Percentiles rank a stretch among this genome's conserved stretches.
Conservation (phyloP, 192 early-diverging fungal genomes). For the Backusella liffmaniae region DNA sequence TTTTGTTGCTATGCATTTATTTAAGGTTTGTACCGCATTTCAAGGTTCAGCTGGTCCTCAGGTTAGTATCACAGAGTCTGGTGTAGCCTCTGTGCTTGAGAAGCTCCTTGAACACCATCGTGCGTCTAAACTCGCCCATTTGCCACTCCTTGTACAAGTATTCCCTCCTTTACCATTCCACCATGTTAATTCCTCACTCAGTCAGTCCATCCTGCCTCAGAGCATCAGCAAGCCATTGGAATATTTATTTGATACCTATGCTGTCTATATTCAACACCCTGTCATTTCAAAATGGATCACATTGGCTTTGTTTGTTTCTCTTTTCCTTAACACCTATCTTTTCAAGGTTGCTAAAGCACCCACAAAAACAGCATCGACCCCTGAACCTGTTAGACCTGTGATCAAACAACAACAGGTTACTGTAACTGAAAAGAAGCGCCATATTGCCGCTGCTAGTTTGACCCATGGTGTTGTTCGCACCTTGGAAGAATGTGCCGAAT, state of each 20-base stretch:
- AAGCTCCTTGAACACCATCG: constrained; percentile 44
- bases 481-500: constrained; percentile 40
- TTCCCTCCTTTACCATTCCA: constrained; percentile 52
- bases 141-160: constrained; percentile 53
- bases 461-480: constrained; percentile 28
- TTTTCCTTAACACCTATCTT: constrained; percentile 58
- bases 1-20: constrained; percentile 62
- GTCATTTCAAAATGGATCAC: constrained; percentile 58
- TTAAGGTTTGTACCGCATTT: constrained; percentile 59
- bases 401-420: neutral
- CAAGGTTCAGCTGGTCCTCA: constrained; percentile 28
- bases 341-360: constrained; percentile 60
- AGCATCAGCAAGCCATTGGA: constrained; percentile 31
- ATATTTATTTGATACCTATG: constrained; percentile 44
- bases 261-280: constrained; percentile 58
- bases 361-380: constrained; percentile 20
- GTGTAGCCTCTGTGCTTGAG: constrained; percentile 43
- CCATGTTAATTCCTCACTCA: constrained; percentile 7
- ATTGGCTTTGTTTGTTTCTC: constrained; percentile 45
- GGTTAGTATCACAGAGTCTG: constrained; percentile 43
- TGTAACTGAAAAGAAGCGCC: neutral
- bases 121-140: constrained; percentile 27
- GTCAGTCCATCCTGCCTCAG: constrained; percentile 1
- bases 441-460: neutral
- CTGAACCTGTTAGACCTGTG: neutral